Conservation (phyloP, 2,329 filamentous ascomycete genomes). For the Tolypocladium tropicale region DNA sequence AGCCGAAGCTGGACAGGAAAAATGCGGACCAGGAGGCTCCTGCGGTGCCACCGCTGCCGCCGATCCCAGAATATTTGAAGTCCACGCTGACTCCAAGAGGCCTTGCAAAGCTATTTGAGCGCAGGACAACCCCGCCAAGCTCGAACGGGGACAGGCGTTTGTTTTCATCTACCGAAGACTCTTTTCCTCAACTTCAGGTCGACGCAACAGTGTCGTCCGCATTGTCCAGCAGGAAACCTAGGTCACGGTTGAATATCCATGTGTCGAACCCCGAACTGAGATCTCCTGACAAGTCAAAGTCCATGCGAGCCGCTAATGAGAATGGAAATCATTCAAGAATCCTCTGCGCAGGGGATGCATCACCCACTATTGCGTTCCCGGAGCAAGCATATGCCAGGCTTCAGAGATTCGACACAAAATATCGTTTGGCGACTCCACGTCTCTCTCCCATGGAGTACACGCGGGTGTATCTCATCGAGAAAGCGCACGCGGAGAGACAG, state of each 20-base stretch:
- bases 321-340: neutral
- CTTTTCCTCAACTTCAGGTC: neutral
- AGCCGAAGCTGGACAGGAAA: conserved; percentile 1
- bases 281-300: neutral
- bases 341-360: neutral
- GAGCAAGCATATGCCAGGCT: too few relatives aligned
- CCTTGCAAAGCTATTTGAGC: conserved; percentile 17
- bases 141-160: neutral
- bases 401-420: neutral
- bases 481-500: conserved; percentile 16
- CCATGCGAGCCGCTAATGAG: neutral
- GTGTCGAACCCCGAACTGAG: neutral
- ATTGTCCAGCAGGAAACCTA: neutral
- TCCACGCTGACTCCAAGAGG: conserved; percentile 12
- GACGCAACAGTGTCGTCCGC: neutral
- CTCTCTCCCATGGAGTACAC: conserved; percentile 30
- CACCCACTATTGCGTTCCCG: neutral
- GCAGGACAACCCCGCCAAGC: conserved; percentile 13
- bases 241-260: neutral
- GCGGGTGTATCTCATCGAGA: conserved; percentile 23
- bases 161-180: neutral
- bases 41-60: conserved; percentile 17
- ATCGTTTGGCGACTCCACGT: conserved; percentile 15
- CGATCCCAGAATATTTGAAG: conserved; percentile 18
- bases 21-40: conserved; percentile 6